Base-by-base conservation (phyloP, 345 rosid genomes). In the Ceriops tagal region DNA sequence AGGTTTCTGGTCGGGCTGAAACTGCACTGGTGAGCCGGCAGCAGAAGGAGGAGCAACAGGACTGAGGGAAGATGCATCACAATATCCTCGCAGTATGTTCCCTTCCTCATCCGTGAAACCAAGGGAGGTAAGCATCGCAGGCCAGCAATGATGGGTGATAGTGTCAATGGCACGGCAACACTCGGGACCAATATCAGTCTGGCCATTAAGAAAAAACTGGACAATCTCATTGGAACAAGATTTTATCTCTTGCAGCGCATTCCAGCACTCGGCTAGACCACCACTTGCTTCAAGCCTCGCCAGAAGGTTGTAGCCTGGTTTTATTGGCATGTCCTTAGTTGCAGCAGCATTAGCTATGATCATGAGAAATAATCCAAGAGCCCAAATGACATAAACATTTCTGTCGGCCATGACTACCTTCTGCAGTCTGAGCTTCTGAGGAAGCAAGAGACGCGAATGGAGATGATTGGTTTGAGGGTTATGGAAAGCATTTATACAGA, bases 181-280 rank as follows among this genome's bases (percentile, higher is more conserved):
- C 5, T 66, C 76, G 0, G 74, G 77, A 3, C 91, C 92, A 8
- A 93, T 77, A 64, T 69, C 69, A 15, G 92, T 74, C 70, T 85
- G 76, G 0, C 93, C 97, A 16, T 86, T 83, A 1, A 89, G 77
- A 78, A 93, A 83, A 76, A 81, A 89, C 24, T 81, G 67, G 34
- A 85, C 20, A 20, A 92, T 89, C 79, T 92, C 98, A 34, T 81
- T 81, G 4, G 96, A 77, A 86, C 93, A 92, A 0, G 90, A 84
- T 72, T 82, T 87, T 0, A 88, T 83, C 83, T 90, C 88, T 47
- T 68, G 47, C 19, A 92, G 64, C 1, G 96, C 92, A 28, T 72
- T 83, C 89, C 92, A 87, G 62, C 96, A 90, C 37, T 88, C 90
- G 6, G 76, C 73, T 37, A 87, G 64, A 32, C 86, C 84, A 6